These are phyloP conservation scores for Teunomyces aglyptinius DNA, from an alignment of 805 yeast species.

Conservation along the genomic window DNA sequence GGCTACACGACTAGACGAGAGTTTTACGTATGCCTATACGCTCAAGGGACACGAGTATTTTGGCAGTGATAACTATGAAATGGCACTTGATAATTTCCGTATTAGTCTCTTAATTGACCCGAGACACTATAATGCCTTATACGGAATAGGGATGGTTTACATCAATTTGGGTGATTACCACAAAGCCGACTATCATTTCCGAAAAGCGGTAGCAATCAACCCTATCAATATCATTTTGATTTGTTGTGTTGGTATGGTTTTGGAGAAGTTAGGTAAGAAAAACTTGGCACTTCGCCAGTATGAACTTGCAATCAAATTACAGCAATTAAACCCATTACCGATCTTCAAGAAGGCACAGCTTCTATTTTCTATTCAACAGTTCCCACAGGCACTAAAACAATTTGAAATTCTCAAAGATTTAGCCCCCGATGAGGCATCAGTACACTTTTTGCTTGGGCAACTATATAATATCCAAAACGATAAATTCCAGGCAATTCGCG, in stretches of 20 bases:
- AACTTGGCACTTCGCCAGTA: slow-evolving; percentile 78
- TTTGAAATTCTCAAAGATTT: slow-evolving; percentile 69
- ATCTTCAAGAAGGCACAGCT: slow-evolving; percentile 86
- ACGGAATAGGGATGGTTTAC: slow-evolving; percentile 94
- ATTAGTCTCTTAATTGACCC: slow-evolving; percentile 73
- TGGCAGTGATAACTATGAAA: slow-evolving; percentile 84
- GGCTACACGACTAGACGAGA: slow-evolving; percentile 65
- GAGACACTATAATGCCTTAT: slow-evolving; percentile 89
- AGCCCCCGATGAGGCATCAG: slow-evolving; percentile 94
- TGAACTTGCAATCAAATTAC: slow-evolving; percentile 76
- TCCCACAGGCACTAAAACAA: slow-evolving; percentile 67
- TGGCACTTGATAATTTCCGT: slow-evolving; percentile 81
- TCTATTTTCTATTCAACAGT: slow-evolving; percentile 67
- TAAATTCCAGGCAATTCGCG: slow-evolving; percentile 74
- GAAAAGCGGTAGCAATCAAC: slow-evolving; percentile 83
- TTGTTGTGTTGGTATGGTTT: slow-evolving; percentile 92
- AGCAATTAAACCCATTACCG: slow-evolving; percentile 83
- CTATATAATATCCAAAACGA: slow-evolving; percentile 74
- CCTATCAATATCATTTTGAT: slow-evolving; percentile 86
- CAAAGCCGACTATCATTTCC: slow-evolving; percentile 81
- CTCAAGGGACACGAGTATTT: slow-evolving; percentile 91
- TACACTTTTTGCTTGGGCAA: slow-evolving; percentile 86
- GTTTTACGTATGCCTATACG: slow-evolving; percentile 85
- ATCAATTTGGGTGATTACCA: slow-evolving; percentile 80
- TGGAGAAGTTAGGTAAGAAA: slow-evolving; percentile 69